Percentiles rank a stretch among this genome's conserved stretches.
Conservation (phyloP, 2,329 filamentous ascomycete genomes). For the Xylariaceae sp. region DNA sequence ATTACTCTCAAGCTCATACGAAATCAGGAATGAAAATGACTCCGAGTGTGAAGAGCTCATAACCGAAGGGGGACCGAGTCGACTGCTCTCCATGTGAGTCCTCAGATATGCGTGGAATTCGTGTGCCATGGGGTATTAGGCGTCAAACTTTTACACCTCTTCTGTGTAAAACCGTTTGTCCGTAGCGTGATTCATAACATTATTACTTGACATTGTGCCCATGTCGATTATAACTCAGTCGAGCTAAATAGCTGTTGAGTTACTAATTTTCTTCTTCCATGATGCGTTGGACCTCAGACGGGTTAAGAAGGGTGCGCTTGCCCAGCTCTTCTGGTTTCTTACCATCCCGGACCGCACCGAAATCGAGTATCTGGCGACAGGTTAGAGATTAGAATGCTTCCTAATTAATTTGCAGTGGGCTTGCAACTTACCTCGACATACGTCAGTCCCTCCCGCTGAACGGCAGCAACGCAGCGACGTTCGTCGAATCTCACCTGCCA, state of each 20-base stretch:
- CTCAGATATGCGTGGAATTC: neutral
- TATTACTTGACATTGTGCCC: neutral
- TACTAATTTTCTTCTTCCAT: slow-evolving; percentile 29
- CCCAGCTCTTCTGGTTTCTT: slow-evolving; percentile 72
- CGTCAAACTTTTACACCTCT: neutral
- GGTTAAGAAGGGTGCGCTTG: slow-evolving; percentile 65
- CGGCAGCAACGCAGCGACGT: slow-evolving; percentile 88
- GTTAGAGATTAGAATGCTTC: slow-evolving; percentile 31
- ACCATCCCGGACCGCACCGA: slow-evolving; percentile 88
- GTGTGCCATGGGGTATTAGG: neutral
- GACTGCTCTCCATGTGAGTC: neutral
- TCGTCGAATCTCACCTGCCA: slow-evolving; percentile 99
- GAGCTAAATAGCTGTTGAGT: neutral
- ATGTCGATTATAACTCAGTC: neutral
- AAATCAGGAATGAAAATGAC: neutral
- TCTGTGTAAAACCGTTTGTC: neutral
- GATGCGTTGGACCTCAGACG: slow-evolving; percentile 44
- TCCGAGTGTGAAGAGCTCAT: neutral
- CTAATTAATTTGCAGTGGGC: neutral
- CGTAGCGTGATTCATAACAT: neutral
- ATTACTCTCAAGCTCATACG: neutral
- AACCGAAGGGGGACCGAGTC: neutral
- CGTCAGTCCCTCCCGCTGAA: slow-evolving; percentile 85
- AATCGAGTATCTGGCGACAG: slow-evolving; percentile 76
- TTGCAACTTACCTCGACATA: slow-evolving; percentile 78